phyloP scores from a whole-genome alignment of 306 rosid genomes.

The Quercus mongolica region DNA sequence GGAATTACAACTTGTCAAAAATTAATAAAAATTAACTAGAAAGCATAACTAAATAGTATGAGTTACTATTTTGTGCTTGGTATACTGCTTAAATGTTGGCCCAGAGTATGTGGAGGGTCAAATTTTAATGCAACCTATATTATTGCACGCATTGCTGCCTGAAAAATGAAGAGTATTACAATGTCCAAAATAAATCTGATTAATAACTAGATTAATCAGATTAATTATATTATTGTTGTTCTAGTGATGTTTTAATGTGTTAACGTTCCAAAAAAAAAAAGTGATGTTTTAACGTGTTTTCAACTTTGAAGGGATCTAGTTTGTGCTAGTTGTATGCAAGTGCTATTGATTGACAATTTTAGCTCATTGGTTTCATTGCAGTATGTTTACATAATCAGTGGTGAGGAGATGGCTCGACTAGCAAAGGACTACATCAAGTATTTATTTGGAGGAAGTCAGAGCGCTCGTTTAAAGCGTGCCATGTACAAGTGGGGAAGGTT shows the following conservation, averaged over 20 bases:
- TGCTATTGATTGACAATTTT: slow-evolving; percentile 3
- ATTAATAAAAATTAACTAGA: no score
- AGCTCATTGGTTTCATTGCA: slow-evolving; percentile 25
- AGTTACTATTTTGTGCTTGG: background rate
- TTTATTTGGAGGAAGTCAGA: slow-evolving; percentile 49
- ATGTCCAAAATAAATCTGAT: background rate
- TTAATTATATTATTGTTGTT: background rate
- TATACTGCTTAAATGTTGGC: background rate
- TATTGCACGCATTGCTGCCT: background rate
- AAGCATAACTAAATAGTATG: background rate
- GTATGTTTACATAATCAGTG: slow-evolving; percentile 65
- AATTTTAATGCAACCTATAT: no score
- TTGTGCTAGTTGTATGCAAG: slow-evolving; percentile 3
- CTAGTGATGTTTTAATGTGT: background rate
- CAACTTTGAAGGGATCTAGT: background rate
- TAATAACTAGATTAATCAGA: background rate
- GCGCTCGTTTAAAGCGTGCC: slow-evolving; percentile 58
- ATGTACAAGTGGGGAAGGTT: slow-evolving; percentile 41
- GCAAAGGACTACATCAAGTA: slow-evolving; percentile 64
- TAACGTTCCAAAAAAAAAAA: no score
- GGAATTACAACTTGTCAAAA: no score
- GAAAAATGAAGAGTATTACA: background rate
- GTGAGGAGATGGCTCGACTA: slow-evolving; percentile 62
- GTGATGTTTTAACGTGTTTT: background rate
- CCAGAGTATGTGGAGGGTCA: background rate